phyloP scores from a whole-genome alignment of 805 yeast species.

The Candida boleticola region DNA sequence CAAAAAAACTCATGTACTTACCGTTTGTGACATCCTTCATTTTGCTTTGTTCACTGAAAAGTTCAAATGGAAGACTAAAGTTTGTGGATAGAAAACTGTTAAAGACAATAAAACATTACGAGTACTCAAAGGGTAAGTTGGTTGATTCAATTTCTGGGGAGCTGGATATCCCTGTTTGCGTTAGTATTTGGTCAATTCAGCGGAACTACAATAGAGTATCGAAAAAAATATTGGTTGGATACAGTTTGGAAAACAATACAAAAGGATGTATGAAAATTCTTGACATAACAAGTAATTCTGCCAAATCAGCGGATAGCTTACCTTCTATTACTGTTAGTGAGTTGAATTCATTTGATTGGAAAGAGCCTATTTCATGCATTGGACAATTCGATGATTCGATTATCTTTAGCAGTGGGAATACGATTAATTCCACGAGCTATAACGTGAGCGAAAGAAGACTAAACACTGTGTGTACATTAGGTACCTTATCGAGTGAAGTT shows the following conservation, averaged over 20 bases:
- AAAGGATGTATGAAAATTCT: conserved; percentile 35
- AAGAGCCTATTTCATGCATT: conserved; percentile 32
- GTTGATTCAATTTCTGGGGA: conserved; percentile 13
- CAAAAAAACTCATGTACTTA: conserved; percentile 29
- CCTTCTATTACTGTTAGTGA: conserved; percentile 23
- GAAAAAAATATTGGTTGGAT: conserved; percentile 36
- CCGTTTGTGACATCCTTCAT: conserved; percentile 27
- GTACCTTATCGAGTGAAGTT: conserved; percentile 30
- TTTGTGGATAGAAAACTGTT: conserved; percentile 33
- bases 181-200: conserved; percentile 34
- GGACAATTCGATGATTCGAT: conserved; percentile 32
- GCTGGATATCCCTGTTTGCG: conserved; percentile 30
- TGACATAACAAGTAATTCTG: conserved; percentile 25
- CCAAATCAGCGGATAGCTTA: conserved; percentile 11
- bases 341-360: conserved; percentile 29
- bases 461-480: conserved; percentile 22
- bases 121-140: conserved; percentile 14
- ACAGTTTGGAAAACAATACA: conserved; percentile 10
- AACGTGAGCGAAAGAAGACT: conserved; percentile 29
- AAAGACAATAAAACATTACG: conserved; percentile 21
- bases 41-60: conserved; percentile 29
- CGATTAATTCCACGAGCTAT: conserved; percentile 33
- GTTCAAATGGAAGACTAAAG: conserved; percentile 22
- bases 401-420: conserved; percentile 28
- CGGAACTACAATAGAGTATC: conserved; percentile 26